Conservation (phyloP, 805 yeast species). For the Zygoascus bituminiphila region DNA sequence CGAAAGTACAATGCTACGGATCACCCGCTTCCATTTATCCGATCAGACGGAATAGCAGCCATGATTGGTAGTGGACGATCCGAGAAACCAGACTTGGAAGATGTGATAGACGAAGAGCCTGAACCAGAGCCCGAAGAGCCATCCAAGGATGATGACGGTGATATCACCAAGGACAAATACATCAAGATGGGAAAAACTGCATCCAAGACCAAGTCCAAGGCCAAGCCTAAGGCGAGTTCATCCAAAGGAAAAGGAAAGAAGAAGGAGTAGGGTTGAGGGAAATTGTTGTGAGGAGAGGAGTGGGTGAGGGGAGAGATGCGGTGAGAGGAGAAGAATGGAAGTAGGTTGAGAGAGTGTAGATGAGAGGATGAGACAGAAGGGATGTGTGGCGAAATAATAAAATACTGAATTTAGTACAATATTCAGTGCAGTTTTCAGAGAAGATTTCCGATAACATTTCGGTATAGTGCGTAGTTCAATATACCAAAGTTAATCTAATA, state of each 20-base stretch:
- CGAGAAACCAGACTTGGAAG: constrained; percentile 56
- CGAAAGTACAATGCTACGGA: constrained; percentile 63
- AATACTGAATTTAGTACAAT: not conserved
- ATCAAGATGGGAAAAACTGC: constrained; percentile 40
- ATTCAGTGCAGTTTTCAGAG: no score
- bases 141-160: constrained; percentile 37
- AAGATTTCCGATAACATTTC: no score
- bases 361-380: no score
- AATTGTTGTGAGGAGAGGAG: no score
- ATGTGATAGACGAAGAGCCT: constrained; percentile 42
- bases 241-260: constrained; percentile 17
- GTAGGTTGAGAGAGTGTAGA: no score
- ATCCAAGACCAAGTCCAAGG: constrained; percentile 17
- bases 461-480: no score
- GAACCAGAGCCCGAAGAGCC: constrained; percentile 33
- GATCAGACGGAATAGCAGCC: constrained; percentile 34
- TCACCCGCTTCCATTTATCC: constrained; percentile 83
- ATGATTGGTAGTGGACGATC: constrained; percentile 20
- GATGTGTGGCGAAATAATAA: not conserved
- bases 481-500: no score
- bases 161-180: constrained; percentile 52
- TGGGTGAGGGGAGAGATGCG: no score
- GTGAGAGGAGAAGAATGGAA: no score
- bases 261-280: not conserved
- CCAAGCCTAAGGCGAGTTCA: no score